Percentiles rank a stretch among this genome's conserved stretches.
Conservation (phyloP, 2,329 filamentous ascomycete genomes). For the Penicillium paneum region DNA sequence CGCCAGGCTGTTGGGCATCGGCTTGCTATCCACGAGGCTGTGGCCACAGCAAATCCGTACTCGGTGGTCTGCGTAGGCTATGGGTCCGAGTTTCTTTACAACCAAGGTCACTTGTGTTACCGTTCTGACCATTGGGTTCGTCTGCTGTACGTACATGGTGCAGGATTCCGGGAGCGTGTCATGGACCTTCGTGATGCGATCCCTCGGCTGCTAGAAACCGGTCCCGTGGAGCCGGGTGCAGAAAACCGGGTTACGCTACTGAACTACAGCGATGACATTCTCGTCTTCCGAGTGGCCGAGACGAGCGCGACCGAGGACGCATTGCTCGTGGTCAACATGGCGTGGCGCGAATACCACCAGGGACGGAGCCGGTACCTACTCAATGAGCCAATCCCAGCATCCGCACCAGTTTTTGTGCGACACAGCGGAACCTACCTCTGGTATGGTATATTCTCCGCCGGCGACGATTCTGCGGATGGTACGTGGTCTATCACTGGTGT, state of each 20-base stretch:
- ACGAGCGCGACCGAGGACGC: conserved; percentile 44
- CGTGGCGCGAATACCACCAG: conserved; percentile 13
- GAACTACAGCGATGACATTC: conserved; percentile 55
- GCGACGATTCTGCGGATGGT: conserved; percentile 49
- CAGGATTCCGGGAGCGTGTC: conserved; percentile 52
- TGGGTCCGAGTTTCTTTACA: conserved; percentile 61
- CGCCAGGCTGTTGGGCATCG: conserved; percentile 57
- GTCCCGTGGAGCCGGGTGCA: conserved; percentile 24
- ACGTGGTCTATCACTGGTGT: conserved; percentile 63
- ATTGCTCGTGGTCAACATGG: conserved; percentile 54
- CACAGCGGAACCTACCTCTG: conserved; percentile 62
- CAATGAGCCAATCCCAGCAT: conserved; percentile 44
- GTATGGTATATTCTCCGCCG: conserved; percentile 61
- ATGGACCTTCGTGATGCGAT: conserved; percentile 52
- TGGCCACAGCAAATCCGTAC: conserved; percentile 62
- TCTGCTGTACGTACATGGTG: conserved; percentile 57
- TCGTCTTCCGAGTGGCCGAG: conserved; percentile 57
- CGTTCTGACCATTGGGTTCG: conserved; percentile 53
- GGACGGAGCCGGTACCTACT: conserved; percentile 42
- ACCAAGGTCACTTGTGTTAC: conserved; percentile 64
- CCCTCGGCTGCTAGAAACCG: conserved; percentile 31
- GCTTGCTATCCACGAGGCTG: conserved; percentile 59
- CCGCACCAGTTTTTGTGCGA: conserved; percentile 63
- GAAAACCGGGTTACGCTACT: conserved; percentile 53
- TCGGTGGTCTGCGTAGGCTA: conserved; percentile 58